These are phyloP conservation scores for Bassia scoparia DNA, from an alignment of 148 eudicot genomes.

Conservation along the genomic window DNA sequence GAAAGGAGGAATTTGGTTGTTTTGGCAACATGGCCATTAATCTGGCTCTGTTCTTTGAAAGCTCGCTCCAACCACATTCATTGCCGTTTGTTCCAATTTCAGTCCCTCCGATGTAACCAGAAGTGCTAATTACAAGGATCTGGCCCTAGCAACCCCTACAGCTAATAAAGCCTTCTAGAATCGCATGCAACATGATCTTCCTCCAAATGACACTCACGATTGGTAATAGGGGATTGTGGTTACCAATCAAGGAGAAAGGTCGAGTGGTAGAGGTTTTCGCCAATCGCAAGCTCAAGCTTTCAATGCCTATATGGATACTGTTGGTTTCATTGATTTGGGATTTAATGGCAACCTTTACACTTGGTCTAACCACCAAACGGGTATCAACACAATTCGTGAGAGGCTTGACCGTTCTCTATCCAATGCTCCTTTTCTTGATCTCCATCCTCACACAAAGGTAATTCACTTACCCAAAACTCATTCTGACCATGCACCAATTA, in stretches of 20 bases:
- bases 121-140: not conserved
- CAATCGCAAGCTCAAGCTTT: not conserved
- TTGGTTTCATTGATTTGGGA: not conserved
- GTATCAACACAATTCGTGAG: not conserved
- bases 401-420: not conserved
- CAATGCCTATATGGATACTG: not conserved
- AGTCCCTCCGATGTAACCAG: rapidly evolving
- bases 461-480: too few species aligned
- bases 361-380: not conserved
- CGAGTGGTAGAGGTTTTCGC: not conserved
- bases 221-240: not conserved
- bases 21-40: not conserved
- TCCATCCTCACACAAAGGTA: not conserved
- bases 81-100: not conserved
- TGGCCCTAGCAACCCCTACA: not conserved
- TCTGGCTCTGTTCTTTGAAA: too few species aligned
- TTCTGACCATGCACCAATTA: not conserved
- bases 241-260: not conserved
- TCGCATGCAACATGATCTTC: not conserved
- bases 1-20: not conserved
- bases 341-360: not conserved
- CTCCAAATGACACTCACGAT: not conserved
- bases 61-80: not conserved
- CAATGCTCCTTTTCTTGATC: not conserved
- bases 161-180: not conserved